Evolutionary conservation across 768 basidiomycete genomes (phyloP).

Genomic region (Hypholoma fasciculare): DNA sequence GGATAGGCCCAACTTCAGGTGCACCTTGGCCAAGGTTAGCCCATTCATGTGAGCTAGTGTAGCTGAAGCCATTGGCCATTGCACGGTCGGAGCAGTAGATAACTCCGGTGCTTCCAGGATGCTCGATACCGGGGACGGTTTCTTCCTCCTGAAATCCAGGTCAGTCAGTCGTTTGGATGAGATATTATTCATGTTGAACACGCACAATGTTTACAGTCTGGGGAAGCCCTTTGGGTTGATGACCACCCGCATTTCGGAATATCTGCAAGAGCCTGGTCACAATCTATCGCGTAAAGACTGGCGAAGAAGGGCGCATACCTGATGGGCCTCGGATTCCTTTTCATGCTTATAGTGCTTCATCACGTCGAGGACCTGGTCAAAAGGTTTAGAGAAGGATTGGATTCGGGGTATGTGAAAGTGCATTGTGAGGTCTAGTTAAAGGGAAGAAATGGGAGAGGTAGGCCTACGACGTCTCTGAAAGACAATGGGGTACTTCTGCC

Average conservation of each 20-base stretch:
- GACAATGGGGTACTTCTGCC: conserved; percentile 30
- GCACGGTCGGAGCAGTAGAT: conserved; percentile 93
- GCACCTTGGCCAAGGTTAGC: conserved; percentile 91
- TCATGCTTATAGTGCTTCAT: conserved; percentile 73
- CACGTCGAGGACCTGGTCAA: conserved; percentile 67
- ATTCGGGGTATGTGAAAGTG: conserved; percentile 48
- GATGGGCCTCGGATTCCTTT: conserved; percentile 86
- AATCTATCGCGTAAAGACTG: conserved; percentile 8
- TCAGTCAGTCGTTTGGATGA: not conserved
- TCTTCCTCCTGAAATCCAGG: conserved; percentile 65
- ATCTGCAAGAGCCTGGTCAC: conserved; percentile 45
- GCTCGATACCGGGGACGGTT: conserved; percentile 85
- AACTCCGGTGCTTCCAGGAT: conserved; percentile 64
- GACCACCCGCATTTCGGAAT: conserved; percentile 71
- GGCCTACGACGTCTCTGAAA: conserved; percentile 27
- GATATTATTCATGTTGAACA: not conserved
- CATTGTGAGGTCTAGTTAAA: conserved; percentile 26
- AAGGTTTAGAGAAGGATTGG: conserved; percentile 42
- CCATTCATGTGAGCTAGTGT: conserved; percentile 79
- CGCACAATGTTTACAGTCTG: conserved; percentile 71
- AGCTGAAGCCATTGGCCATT: conserved; percentile 93
- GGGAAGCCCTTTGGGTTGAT: conserved; percentile 67
- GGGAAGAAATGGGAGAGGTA: conserved; percentile 1
- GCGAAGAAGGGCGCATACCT: conserved; percentile 41
- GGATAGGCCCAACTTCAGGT: conserved; percentile 85